Base-by-base conservation (phyloP, 2,329 filamentous ascomycete species). In the Sporothrix phasma region DNA sequence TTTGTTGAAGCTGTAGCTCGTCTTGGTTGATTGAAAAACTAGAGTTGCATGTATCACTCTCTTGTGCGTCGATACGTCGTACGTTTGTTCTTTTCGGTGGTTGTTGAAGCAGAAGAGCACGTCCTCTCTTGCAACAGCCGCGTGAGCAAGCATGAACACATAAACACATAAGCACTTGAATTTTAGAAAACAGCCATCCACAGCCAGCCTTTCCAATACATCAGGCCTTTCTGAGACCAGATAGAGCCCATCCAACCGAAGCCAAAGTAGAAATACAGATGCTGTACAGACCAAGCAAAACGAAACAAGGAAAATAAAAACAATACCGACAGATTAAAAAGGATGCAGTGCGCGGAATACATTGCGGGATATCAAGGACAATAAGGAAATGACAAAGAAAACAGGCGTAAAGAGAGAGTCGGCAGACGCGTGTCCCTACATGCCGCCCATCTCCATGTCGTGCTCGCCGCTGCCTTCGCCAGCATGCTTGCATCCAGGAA, bases 401-500 rank as follows among this genome's bases (percentile, higher is more conserved):
- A 5, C 15, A 29, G 7, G 43, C 5, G 7, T 24, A 24, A 19
- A 41, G 11, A 53, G 17, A 41, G 11, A 41, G 3, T 41, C 37
- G 29, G 19, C 37, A 24, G 11, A 19, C 3, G 15, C 8, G 10
- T 22, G 3, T 34, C 53, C 22, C 17, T 53, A 66, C 63, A 67
- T 63, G n/a, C 73, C 75, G 39, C 70, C 72, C 76, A 82, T 78
- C 13, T 80, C 77, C 54, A 77, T 72, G 29, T 77, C 76, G 51
- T 39, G 51, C 51, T 39, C 51, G 31, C 51, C 51, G 37, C 71
- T 68, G 45, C 66, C 53, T n/a, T 56, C 39, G 11, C 58, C 41
- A 64, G 51, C 7, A 67, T 61, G 39, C 62, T 67, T 1, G 73
- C 77, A 64, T 84, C 83, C 62, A 87, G 72, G 66, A 91, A 91